Percentiles rank a stretch among this genome's conserved stretches.
phyloP scores from a whole-genome alignment of 1,284 basidiomycete genomes.

The Cutaneotrichosporon sp. region DNA sequence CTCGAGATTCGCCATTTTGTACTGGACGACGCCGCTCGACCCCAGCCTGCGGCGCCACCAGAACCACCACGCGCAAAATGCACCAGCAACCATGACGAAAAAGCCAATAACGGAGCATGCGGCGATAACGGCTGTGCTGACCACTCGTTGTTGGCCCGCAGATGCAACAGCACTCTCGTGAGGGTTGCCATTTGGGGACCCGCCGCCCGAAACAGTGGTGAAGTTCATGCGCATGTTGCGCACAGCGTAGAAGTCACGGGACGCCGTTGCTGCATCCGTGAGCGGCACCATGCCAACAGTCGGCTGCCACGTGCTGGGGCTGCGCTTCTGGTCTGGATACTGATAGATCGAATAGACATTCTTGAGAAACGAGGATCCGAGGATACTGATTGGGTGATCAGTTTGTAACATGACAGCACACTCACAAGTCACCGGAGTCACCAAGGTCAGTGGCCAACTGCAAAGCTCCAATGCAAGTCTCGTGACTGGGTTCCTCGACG shows the following conservation, averaged over 20 bases:
- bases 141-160: conserved; percentile 17
- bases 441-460: conserved; percentile 36
- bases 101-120: conserved; percentile 40
- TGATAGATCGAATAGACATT: conserved; percentile 48
- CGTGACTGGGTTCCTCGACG: conserved; percentile 29
- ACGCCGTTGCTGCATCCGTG: conserved; percentile 39
- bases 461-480: conserved; percentile 42
- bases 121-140: conserved; percentile 37
- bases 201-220: conserved; percentile 23
- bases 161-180: conserved; percentile 7
- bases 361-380: conserved; percentile 46
- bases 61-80: conserved; percentile 47
- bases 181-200: neutral
- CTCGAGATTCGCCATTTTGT: conserved; percentile 13
- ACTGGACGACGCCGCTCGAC: conserved; percentile 31
- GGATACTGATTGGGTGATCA: conserved; percentile 27
- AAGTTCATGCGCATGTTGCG: conserved; percentile 36
- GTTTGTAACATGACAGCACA: no score
- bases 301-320: conserved; percentile 35
- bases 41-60: conserved; percentile 45
- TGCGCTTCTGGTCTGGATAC: conserved; percentile 38
- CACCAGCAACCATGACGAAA: conserved; percentile 37
- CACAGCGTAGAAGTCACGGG: conserved; percentile 46
- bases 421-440: conserved; percentile 36
- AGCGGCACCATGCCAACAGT: conserved; percentile 41